These are phyloP conservation scores for Morella rubra DNA, from an alignment of 306 rosid species.

Conservation along the genomic window DNA sequence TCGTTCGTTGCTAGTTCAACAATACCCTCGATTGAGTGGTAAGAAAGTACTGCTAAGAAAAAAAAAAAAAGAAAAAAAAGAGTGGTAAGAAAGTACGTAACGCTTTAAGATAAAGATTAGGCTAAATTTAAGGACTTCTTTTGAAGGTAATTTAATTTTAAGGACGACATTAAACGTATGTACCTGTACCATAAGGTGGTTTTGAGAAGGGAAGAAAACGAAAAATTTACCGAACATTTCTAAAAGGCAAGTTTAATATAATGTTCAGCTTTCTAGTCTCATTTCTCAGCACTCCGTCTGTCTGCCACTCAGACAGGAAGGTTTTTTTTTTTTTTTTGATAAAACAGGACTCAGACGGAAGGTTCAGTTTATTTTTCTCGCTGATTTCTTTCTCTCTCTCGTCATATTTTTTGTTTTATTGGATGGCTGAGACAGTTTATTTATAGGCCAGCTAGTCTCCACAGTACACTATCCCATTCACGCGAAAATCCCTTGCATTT, in stretches of 20 bases:
- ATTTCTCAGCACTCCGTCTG: too few species aligned
- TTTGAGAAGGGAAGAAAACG: too few species aligned
- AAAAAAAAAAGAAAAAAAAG: too few species aligned
- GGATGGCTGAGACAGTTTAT: slow-evolving; percentile 13
- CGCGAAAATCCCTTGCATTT: slow-evolving; percentile 29
- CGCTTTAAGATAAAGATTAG: too few species aligned
- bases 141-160: too few species aligned
- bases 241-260: too few species aligned
- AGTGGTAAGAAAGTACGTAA: not conserved
- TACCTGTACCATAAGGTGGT: too few species aligned
- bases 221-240: too few species aligned
- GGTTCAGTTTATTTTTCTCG: not conserved
- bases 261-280: too few species aligned
- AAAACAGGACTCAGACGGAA: not conserved
- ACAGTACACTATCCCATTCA: slow-evolving; percentile 38
- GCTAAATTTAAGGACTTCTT: too few species aligned
- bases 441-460: slow-evolving; percentile 36
- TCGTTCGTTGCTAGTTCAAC: not conserved
- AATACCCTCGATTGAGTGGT: not conserved
- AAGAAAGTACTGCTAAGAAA: not conserved
- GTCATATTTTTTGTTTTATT: slow-evolving; percentile 12
- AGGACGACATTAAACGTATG: too few species aligned
- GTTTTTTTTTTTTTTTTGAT: not conserved
- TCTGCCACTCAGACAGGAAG: not conserved
- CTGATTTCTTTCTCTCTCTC: slow-evolving; percentile 13